phyloP scores from a whole-genome alignment of 2,329 filamentous ascomycete species.

The Phialocephala sp. region DNA sequence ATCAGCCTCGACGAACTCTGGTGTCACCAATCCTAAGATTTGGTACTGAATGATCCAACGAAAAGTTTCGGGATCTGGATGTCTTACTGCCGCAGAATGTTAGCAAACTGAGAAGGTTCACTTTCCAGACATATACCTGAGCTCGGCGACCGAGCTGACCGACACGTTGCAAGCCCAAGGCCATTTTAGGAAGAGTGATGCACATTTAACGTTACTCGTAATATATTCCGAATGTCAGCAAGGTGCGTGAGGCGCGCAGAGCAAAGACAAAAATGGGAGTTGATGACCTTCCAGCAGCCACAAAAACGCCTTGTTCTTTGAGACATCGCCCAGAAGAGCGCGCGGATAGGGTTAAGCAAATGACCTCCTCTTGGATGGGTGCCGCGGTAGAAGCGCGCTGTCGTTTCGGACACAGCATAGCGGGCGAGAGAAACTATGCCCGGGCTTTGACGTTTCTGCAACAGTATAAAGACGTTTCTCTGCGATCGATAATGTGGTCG shows the following conservation, averaged over 20 bases:
- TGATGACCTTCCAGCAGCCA: not conserved
- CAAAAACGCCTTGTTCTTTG: not conserved
- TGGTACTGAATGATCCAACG: not conserved
- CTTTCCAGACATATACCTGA: not conserved
- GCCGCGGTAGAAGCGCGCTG: not conserved
- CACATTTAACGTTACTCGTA: not conserved
- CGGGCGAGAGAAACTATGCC: too few species aligned
- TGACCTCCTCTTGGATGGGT: not conserved
- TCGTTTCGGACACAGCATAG: not conserved
- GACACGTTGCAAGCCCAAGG: not conserved
- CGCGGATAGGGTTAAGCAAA: not conserved
- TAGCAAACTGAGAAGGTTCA: not conserved
- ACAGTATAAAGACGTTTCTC: not conserved
- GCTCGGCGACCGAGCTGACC: not conserved
- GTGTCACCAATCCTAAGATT: conserved; percentile 3
- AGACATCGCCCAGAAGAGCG: too few species aligned
- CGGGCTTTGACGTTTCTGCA: not conserved
- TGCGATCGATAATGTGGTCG: not conserved
- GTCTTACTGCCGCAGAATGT: not conserved
- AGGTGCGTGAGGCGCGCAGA: not conserved
- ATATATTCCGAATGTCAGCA: not conserved
- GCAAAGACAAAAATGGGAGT: not conserved
- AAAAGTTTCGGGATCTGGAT: not conserved
- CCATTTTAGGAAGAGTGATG: conserved; percentile 1
- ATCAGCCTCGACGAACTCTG: not conserved